These are phyloP conservation scores for Trichoderma asperelloides DNA, from an alignment of 495 filamentous ascomycete genomes.

Conservation along the genomic window DNA sequence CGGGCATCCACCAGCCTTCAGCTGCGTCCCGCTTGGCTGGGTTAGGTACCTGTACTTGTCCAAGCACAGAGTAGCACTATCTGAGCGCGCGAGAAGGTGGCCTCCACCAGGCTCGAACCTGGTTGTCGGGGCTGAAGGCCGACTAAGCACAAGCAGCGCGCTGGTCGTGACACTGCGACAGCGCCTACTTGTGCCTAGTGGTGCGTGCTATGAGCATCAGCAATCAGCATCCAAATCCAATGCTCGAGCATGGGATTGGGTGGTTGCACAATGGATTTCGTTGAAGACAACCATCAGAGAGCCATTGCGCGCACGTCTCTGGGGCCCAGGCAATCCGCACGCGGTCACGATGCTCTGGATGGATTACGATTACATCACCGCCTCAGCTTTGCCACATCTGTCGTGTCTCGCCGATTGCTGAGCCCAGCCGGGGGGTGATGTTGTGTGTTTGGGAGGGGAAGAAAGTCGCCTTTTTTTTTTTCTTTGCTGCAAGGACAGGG, in stretches of 20 bases:
- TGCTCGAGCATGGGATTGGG: no score
- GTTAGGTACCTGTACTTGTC: neutral
- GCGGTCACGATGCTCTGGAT: no score
- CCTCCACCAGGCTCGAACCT: neutral
- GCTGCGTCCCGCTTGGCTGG: slow-evolving; percentile 5
- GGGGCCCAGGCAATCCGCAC: no score
- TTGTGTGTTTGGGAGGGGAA: neutral
- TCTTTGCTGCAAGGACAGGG: slow-evolving; percentile 6
- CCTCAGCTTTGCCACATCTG: slow-evolving; percentile 4
- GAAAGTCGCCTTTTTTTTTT: neutral
- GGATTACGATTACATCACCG: neutral
- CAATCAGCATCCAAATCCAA: no score
- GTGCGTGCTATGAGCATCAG: no score
- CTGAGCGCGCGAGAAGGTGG: neutral
- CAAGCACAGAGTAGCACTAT: neutral
- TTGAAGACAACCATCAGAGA: neutral
- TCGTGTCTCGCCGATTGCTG: neutral
- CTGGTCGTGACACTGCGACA: no score
- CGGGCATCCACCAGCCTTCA: neutral
- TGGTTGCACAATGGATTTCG: neutral
- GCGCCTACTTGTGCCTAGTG: no score
- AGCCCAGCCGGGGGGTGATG: neutral
- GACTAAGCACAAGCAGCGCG: neutral
- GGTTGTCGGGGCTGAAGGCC: neutral
- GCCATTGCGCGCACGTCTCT: no score